Evolutionary conservation across 2,329 filamentous ascomycete species (phyloP).

Genomic region (Arthrobotrys sphaeroides): DNA sequence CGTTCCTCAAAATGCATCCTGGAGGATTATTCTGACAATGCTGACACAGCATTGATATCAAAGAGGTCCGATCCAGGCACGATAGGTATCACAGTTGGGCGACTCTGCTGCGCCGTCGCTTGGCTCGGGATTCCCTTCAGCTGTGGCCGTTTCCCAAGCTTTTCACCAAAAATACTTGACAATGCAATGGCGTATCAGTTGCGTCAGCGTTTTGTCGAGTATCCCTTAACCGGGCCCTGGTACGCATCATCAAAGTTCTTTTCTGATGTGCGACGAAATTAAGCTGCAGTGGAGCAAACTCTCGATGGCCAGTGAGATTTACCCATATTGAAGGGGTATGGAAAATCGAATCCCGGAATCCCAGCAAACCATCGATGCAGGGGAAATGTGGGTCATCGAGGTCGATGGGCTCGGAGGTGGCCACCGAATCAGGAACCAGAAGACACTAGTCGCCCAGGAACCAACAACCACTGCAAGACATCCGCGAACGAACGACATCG

Average conservation of each 20-base stretch:
- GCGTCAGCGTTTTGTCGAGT: constrained; percentile 36
- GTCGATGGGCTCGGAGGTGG: constrained; percentile 39
- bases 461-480: constrained; percentile 44
- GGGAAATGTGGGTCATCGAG: constrained; percentile 50
- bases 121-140: constrained; percentile 22
- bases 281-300: constrained; percentile 33
- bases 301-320: constrained; percentile 50
- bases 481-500: constrained; percentile 27
- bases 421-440: constrained; percentile 53
- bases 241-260: constrained; percentile 21
- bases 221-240: constrained; percentile 11
- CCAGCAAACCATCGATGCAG: constrained; percentile 45
- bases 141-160: constrained; percentile 34
- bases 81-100: constrained; percentile 33
- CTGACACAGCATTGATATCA: constrained; percentile 12
- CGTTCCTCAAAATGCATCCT: constrained; percentile 30
- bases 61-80: not conserved
- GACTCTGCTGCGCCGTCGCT: constrained; percentile 20
- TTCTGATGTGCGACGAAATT: constrained; percentile 43
- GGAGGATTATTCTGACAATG: constrained; percentile 7
- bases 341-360: constrained; percentile 38
- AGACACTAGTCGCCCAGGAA: constrained; percentile 18
- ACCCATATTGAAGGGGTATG: constrained; percentile 51
- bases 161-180: constrained; percentile 10
- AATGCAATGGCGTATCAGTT: constrained; percentile 46